These are phyloP conservation scores for Dendrocalamus sinicus DNA, from an alignment of 176 grass and related monocot species.

Conservation along the genomic window DNA sequence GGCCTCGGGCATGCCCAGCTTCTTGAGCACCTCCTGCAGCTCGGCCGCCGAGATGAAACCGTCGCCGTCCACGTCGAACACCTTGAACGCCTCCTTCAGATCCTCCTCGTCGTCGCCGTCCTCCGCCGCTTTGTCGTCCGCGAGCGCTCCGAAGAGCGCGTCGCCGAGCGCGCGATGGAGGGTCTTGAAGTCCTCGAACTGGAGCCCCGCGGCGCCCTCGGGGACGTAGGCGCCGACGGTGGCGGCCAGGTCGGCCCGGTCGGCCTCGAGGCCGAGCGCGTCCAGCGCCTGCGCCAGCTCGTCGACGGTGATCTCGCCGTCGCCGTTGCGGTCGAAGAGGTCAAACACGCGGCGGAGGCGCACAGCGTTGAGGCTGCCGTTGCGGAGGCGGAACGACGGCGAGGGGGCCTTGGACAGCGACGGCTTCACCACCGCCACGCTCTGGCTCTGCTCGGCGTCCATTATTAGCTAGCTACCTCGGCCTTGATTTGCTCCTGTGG, in stretches of 20 bases:
- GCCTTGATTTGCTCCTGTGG: neutral
- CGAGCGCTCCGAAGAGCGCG: constrained; percentile 53
- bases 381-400: constrained; percentile 78
- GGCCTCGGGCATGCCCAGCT: constrained; percentile 65
- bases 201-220: constrained; percentile 50
- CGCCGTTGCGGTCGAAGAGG: constrained; percentile 81
- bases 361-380: constrained; percentile 70
- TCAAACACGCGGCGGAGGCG: constrained; percentile 77
- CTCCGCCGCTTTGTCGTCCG: neutral
- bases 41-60: constrained; percentile 73
- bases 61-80: constrained; percentile 78
- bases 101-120: constrained; percentile 49
- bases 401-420: constrained; percentile 42
- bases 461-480: neutral
- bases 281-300: constrained; percentile 79
- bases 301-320: constrained; percentile 80
- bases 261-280: constrained; percentile 65
- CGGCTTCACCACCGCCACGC: constrained; percentile 40
- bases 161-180: constrained; percentile 71
- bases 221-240: constrained; percentile 60
- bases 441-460: constrained; percentile 16
- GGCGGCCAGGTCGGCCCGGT: constrained; percentile 44
- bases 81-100: constrained; percentile 77
- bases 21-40: constrained; percentile 70
- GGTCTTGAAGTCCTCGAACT: constrained; percentile 65